phyloP scores from a whole-genome alignment of 2,329 filamentous ascomycete species.

The Fusarium sacchari region DNA sequence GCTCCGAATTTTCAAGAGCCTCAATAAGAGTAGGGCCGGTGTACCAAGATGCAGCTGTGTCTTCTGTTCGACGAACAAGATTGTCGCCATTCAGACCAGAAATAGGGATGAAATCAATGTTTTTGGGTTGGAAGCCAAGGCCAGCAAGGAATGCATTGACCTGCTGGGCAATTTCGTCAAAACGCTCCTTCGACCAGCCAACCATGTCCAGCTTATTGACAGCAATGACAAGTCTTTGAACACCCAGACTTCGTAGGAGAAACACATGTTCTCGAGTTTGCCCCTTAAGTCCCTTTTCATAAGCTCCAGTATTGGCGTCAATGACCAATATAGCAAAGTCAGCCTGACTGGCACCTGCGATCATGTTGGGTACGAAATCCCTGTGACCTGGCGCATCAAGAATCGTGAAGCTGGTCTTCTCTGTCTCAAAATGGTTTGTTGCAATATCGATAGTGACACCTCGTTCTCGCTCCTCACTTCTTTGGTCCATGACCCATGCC shows the following conservation, averaged over 20 bases:
- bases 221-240: conserved; percentile 87
- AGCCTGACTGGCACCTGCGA: conserved; percentile 93
- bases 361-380: conserved; percentile 99
- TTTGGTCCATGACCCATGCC: conserved; percentile 96
- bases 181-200: conserved; percentile 83
- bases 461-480: conserved; percentile 85
- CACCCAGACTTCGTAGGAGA: conserved; percentile 88
- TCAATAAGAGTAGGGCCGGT: conserved; percentile 80
- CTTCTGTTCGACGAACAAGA: conserved; percentile 69
- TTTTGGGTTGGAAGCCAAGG: conserved; percentile 83
- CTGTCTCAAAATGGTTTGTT: conserved; percentile 92
- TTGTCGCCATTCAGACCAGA: conserved; percentile 92
- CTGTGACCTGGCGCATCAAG: conserved; percentile 93
- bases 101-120: conserved; percentile 87
- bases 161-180: conserved; percentile 85
- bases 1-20: conserved; percentile 85
- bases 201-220: conserved; percentile 96
- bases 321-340: conserved; percentile 96
- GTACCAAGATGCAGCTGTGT: conserved; percentile 78
- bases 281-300: conserved; percentile 91
- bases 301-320: conserved; percentile 88
- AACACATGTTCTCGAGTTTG: conserved; percentile 95
- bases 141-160: conserved; percentile 83
- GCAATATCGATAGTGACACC: conserved; percentile 98
- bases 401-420: conserved; percentile 88